Conservation (phyloP, 2,329 filamentous ascomycete species). For the Fusarium robinianum region DNA sequence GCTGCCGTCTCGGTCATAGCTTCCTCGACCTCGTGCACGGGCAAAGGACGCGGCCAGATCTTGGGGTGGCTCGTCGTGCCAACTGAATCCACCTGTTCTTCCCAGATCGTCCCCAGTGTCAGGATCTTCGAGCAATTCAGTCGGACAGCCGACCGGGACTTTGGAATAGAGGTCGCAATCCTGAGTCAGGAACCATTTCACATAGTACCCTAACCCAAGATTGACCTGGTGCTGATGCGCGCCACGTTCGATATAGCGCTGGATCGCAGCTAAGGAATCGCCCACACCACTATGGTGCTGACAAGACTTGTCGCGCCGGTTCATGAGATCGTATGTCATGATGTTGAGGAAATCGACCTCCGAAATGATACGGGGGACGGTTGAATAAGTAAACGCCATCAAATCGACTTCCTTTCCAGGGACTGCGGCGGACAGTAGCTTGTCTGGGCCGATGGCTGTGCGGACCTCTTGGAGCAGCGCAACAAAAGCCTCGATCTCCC, state of each 20-base stretch:
- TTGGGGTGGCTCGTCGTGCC: slow-evolving; percentile 57
- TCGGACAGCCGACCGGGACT: slow-evolving; percentile 58
- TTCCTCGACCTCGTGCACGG: slow-evolving; percentile 56
- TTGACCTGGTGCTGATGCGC: slow-evolving; percentile 58
- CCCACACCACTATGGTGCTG: slow-evolving; percentile 67
- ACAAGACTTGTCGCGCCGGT: slow-evolving; percentile 67
- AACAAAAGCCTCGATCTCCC: slow-evolving; percentile 67
- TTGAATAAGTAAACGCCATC: slow-evolving; percentile 66
- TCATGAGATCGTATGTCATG: slow-evolving; percentile 73
- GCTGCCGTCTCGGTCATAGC: slow-evolving; percentile 63
- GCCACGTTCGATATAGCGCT: slow-evolving; percentile 63
- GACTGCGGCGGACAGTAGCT: slow-evolving; percentile 69
- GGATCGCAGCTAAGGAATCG: slow-evolving; percentile 57
- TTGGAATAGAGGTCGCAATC: slow-evolving; percentile 47
- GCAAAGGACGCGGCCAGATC: slow-evolving; percentile 62
- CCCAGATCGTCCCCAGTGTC: slow-evolving; percentile 60
- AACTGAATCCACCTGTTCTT: slow-evolving; percentile 64
- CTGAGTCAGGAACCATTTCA: slow-evolving; percentile 65
- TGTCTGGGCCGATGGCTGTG: slow-evolving; percentile 57
- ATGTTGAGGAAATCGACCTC: slow-evolving; percentile 70
- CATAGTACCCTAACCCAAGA: slow-evolving; percentile 69
- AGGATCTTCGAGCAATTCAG: slow-evolving; percentile 61
- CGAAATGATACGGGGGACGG: slow-evolving; percentile 60
- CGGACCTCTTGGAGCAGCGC: slow-evolving; percentile 63
- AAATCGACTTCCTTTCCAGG: slow-evolving; percentile 68